Evolutionary conservation across 768 basidiomycete species (phyloP).

Genomic region (Leccinum disarticulatum): DNA sequence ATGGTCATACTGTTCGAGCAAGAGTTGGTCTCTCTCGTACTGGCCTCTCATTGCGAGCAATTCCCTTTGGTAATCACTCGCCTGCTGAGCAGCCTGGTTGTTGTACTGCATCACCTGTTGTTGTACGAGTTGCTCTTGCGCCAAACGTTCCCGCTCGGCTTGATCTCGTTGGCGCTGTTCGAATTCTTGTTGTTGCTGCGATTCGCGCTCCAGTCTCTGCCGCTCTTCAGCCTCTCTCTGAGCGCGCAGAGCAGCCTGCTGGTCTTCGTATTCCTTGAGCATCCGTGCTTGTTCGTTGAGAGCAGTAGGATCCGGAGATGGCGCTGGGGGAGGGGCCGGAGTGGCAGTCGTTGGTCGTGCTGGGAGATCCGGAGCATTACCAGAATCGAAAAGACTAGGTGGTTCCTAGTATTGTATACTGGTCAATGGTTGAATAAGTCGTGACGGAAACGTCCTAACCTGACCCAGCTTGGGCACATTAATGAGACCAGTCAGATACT

Average conservation of each 20-base stretch:
- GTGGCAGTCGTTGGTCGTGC: constrained; percentile 63
- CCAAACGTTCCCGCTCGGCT: constrained; percentile 81
- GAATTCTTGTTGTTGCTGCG: constrained; percentile 82
- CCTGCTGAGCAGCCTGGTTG: constrained; percentile 73
- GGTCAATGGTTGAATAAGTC: not conserved
- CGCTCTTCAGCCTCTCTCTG: constrained; percentile 83
- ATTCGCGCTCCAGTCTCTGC: constrained; percentile 72
- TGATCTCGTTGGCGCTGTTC: constrained; percentile 87
- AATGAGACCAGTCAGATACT: constrained; percentile 95
- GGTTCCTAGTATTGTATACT: constrained; percentile 64
- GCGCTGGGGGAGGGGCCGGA: constrained; percentile 67
- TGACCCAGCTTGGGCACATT: constrained; percentile 97
- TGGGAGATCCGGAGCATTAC: constrained; percentile 83
- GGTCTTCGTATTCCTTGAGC: constrained; percentile 95
- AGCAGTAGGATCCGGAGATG: constrained; percentile 66
- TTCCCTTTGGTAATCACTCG: constrained; percentile 84
- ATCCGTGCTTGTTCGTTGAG: constrained; percentile 91
- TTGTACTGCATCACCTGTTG: constrained; percentile 81
- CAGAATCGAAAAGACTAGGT: constrained; percentile 87
- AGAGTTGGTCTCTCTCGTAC: constrained; percentile 96
- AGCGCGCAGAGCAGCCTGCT: constrained; percentile 84
- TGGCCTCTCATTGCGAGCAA: constrained; percentile 92
- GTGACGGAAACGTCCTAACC: not conserved
- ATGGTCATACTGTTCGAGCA: constrained; percentile 95
- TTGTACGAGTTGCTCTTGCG: constrained; percentile 85